These are phyloP conservation scores for Vitis rotundifolia DNA, from an alignment of 164 flowering plant genomes.

Conservation along the genomic window DNA sequence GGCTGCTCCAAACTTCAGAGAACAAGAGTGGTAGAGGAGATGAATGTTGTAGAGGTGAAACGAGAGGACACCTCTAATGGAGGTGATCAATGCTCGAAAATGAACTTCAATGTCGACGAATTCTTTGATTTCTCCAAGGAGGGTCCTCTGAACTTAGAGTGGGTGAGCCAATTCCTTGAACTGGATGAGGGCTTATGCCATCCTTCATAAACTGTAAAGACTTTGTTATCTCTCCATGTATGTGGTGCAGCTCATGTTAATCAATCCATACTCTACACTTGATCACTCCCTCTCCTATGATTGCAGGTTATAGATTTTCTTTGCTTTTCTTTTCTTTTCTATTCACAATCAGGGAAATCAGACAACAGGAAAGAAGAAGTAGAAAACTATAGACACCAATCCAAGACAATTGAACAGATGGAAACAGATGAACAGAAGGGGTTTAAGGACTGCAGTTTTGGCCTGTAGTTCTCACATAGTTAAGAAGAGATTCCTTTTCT, in stretches of 20 bases:
- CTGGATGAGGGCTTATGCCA: neutral
- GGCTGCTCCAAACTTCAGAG: slow-evolving; percentile 3
- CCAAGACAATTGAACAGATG: no score
- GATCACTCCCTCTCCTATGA: no score
- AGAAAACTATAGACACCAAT: no score
- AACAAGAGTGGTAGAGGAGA: slow-evolving; percentile 8
- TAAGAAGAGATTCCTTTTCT: no score
- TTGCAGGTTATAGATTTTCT: no score
- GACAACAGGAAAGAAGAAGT: no score
- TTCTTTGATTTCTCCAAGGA: slow-evolving; percentile 48
- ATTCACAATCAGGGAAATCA: no score
- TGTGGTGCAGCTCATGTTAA: neutral
- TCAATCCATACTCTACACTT: no score
- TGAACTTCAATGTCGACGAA: slow-evolving; percentile 29
- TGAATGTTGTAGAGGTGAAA: neutral
- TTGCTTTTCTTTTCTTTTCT: no score
- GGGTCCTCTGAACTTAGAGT: slow-evolving; percentile 35
- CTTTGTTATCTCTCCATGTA: neutral
- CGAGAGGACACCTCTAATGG: slow-evolving; percentile 4
- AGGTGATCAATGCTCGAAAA: slow-evolving; percentile 6
- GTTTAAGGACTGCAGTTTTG: no score
- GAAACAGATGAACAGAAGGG: no score
- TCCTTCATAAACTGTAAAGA: neutral
- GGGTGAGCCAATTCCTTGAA: slow-evolving; percentile 36
- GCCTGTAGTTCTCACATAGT: no score